Evolutionary conservation across 1,284 basidiomycete species (phyloP).

Genomic region (Moesziomyces globuligerus): DNA sequence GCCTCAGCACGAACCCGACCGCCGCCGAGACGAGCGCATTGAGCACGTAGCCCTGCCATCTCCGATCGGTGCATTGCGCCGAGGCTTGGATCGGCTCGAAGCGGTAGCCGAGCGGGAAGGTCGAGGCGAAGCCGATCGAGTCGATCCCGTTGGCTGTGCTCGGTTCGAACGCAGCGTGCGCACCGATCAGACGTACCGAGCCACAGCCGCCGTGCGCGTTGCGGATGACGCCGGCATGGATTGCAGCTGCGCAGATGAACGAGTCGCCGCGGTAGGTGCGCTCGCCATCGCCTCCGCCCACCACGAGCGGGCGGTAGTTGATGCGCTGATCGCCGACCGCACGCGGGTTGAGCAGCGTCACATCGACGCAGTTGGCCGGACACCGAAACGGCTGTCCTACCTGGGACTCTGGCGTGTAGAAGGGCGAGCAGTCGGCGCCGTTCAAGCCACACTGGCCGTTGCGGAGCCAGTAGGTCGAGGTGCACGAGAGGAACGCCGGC

Average conservation of each 20-base stretch:
- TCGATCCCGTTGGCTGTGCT: conserved; percentile 75
- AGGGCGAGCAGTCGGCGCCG: conserved; percentile 76
- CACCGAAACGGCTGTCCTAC: conserved; percentile 76
- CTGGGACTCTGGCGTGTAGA: conserved; percentile 72
- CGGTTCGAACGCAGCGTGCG: conserved; percentile 77
- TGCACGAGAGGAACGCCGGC: conserved; percentile 49
- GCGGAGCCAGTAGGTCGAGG: conserved; percentile 64
- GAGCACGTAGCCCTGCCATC: conserved; percentile 69
- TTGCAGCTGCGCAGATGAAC: conserved; percentile 86
- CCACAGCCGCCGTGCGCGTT: conserved; percentile 80
- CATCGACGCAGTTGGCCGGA: conserved; percentile 77
- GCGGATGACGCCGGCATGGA: conserved; percentile 76
- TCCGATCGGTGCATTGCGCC: conserved; percentile 77
- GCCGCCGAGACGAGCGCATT: conserved; percentile 71
- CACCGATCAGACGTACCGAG: conserved; percentile 76
- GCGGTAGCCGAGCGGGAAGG: conserved; percentile 76
- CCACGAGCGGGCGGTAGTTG: conserved; percentile 78
- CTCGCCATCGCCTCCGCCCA: conserved; percentile 75
- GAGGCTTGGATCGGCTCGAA: conserved; percentile 68
- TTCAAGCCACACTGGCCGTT: conserved; percentile 76
- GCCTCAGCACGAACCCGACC: conserved; percentile 79
- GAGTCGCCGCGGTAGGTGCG: conserved; percentile 78
- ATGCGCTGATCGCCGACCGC: conserved; percentile 77
- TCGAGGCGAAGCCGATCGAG: conserved; percentile 78
- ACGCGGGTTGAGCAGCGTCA: conserved; percentile 79